Evolutionary conservation across 2,329 filamentous ascomycete genomes (phyloP).

Genomic region (Nemania bipapillata): DNA sequence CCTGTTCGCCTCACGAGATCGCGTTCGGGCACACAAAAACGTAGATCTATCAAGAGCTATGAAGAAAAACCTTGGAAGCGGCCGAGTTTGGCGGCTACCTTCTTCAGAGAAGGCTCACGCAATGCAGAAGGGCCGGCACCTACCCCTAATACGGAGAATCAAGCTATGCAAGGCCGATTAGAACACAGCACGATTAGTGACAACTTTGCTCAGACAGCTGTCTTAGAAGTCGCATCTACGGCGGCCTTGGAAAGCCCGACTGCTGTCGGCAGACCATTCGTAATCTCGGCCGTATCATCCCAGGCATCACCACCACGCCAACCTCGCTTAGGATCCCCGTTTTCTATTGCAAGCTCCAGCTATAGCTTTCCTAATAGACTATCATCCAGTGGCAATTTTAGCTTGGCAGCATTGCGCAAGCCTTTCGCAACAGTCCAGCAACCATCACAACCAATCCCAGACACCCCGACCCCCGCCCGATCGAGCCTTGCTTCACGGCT

Average conservation of each 20-base stretch:
- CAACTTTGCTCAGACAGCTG: neutral
- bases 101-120: conserved; percentile 55
- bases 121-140: conserved; percentile 25
- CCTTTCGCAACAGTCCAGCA: conserved; percentile 70
- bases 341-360: conserved; percentile 62
- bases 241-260: conserved; percentile 1
- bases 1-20: conserved; percentile 64
- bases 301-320: conserved; percentile 52
- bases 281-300: conserved; percentile 38
- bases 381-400: conserved; percentile 60
- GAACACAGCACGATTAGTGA: neutral
- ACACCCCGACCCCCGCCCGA: conserved; percentile 51
- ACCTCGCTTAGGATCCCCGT: conserved; percentile 69
- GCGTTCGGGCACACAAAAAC: conserved; percentile 66
- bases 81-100: conserved; percentile 65
- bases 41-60: conserved; percentile 61
- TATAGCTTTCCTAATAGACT: conserved; percentile 71
- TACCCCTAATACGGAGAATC: neutral
- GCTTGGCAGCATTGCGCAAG: conserved; percentile 58
- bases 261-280: conserved; percentile 33
- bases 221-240: conserved; percentile 12
- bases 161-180: conserved; percentile 4
- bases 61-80: conserved; percentile 63
- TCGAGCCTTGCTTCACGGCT: conserved; percentile 63
- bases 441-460: conserved; percentile 51